These are phyloP conservation scores for Trichoderma erinaceum DNA, from an alignment of 495 filamentous ascomycete species.

Conservation along the genomic window DNA sequence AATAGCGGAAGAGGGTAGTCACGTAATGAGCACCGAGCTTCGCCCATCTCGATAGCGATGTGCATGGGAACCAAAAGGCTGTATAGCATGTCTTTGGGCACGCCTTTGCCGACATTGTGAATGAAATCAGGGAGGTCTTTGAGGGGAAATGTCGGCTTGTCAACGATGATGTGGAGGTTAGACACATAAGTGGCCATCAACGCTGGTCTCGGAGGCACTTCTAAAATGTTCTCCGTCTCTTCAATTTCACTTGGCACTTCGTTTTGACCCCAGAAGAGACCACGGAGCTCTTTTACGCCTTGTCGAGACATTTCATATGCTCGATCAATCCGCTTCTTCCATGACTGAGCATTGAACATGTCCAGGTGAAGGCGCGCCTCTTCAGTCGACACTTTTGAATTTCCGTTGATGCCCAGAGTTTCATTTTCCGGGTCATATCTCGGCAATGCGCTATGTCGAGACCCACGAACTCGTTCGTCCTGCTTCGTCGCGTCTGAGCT, in stretches of 20 bases:
- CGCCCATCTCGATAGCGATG: slow-evolving; percentile 84
- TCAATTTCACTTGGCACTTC: slow-evolving; percentile 73
- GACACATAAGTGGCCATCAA: slow-evolving; percentile 74
- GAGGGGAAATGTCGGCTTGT: slow-evolving; percentile 88
- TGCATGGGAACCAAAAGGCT: slow-evolving; percentile 83
- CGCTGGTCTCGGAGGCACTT: slow-evolving; percentile 78
- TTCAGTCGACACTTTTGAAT: slow-evolving; percentile 60
- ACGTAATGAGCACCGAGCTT: slow-evolving; percentile 73
- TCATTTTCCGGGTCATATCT: slow-evolving; percentile 74
- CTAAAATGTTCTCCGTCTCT: slow-evolving; percentile 78
- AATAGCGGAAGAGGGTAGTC: slow-evolving; percentile 92
- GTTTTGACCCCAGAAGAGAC: slow-evolving; percentile 76
- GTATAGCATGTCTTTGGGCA: slow-evolving; percentile 87
- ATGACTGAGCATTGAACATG: slow-evolving; percentile 76
- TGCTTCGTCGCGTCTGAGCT: slow-evolving; percentile 43
- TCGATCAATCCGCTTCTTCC: slow-evolving; percentile 86
- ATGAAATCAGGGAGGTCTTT: slow-evolving; percentile 75
- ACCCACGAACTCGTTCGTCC: slow-evolving; percentile 25
- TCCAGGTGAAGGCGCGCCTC: slow-evolving; percentile 71
- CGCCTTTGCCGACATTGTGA: slow-evolving; percentile 85
- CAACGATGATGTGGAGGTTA: slow-evolving; percentile 78
- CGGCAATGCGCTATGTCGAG: slow-evolving; percentile 30
- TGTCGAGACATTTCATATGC: slow-evolving; percentile 62
- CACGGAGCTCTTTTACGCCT: slow-evolving; percentile 71
- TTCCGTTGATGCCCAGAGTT: slow-evolving; percentile 57